These are phyloP conservation scores for Melanogaster broomeanus DNA, from an alignment of 768 basidiomycete species.

Conservation along the genomic window DNA sequence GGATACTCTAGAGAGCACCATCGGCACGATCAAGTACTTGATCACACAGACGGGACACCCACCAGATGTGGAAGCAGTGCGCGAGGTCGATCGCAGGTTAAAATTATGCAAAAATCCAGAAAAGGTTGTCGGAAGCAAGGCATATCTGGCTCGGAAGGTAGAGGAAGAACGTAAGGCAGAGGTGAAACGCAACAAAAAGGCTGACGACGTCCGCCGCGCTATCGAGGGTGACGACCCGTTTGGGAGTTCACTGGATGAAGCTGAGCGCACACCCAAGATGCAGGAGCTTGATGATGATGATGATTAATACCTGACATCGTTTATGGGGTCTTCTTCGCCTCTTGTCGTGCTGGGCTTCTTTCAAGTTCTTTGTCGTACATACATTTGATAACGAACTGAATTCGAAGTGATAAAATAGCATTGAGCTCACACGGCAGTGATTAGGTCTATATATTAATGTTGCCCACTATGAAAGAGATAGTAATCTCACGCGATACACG, in stretches of 20 bases:
- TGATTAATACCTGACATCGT: conserved; percentile 21
- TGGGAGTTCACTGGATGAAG: conserved; percentile 51
- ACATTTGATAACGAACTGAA: neutral
- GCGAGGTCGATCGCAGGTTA: conserved; percentile 85
- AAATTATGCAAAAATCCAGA: conserved; percentile 94
- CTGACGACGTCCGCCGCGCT: conserved; percentile 44
- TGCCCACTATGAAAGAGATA: conserved; percentile 13
- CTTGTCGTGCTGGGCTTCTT: neutral
- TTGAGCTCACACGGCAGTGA: neutral
- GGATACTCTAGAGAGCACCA: conserved; percentile 31
- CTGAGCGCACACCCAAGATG: conserved; percentile 22
- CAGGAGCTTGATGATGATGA: conserved; percentile 61
- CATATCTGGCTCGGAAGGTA: conserved; percentile 71
- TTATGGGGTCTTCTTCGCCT: neutral
- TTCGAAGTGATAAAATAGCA: neutral
- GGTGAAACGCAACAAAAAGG: conserved; percentile 68
- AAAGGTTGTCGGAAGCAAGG: conserved; percentile 88
- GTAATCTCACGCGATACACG: conserved; percentile 23
- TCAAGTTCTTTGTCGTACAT: neutral
- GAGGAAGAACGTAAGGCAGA: conserved; percentile 70
- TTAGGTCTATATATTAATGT: conserved; percentile 23
- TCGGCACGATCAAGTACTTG: conserved; percentile 51
- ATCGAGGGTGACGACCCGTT: conserved; percentile 69
- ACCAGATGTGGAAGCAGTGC: conserved; percentile 82
- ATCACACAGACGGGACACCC: conserved; percentile 56